phyloP scores from a whole-genome alignment of 208 protist species.

The Tetramitus jugosus region DNA sequence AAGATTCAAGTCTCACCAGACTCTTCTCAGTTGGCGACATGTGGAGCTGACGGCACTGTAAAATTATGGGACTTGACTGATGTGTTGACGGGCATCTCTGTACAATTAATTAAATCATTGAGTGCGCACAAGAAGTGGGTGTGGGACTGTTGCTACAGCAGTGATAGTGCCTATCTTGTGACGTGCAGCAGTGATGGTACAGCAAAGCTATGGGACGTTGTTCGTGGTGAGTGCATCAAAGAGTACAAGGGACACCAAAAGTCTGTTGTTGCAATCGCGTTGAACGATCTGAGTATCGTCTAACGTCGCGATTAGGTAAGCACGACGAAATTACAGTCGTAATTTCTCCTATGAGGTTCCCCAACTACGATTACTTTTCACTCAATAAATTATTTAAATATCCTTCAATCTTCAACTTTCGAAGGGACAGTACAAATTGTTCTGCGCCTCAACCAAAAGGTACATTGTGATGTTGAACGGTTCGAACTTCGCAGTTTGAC shows the following conservation, averaged over 20 bases:
- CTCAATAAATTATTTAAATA: too few species aligned
- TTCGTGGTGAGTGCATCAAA: slow-evolving; percentile 49
- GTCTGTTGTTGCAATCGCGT: slow-evolving; percentile 49
- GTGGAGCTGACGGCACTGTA: slow-evolving; percentile 60
- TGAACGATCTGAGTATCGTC: slow-evolving; percentile 52
- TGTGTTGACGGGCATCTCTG: too few species aligned
- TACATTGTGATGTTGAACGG: too few species aligned
- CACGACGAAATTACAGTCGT: too few species aligned
- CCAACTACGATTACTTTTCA: too few species aligned
- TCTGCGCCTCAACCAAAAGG: too few species aligned
- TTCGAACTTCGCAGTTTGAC: too few species aligned
- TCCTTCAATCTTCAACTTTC: too few species aligned
- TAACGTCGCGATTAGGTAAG: too few species aligned
- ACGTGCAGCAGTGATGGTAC: slow-evolving; percentile 59
- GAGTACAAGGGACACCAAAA: slow-evolving; percentile 69
- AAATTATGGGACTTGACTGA: slow-evolving; percentile 66
- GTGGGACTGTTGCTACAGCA: slow-evolving; percentile 71
- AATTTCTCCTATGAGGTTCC: too few species aligned
- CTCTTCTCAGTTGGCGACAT: too few species aligned
- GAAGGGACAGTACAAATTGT: too few species aligned
- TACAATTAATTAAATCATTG: slow-evolving; percentile 35
- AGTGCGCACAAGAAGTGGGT: slow-evolving; percentile 65
- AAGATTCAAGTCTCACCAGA: slow-evolving; percentile 56
- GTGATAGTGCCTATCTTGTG: slow-evolving; percentile 71
- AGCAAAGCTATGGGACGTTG: slow-evolving; percentile 65